phyloP scores from a whole-genome alignment of 345 rosid genomes.

The Hirschfeldia incana region DNA sequence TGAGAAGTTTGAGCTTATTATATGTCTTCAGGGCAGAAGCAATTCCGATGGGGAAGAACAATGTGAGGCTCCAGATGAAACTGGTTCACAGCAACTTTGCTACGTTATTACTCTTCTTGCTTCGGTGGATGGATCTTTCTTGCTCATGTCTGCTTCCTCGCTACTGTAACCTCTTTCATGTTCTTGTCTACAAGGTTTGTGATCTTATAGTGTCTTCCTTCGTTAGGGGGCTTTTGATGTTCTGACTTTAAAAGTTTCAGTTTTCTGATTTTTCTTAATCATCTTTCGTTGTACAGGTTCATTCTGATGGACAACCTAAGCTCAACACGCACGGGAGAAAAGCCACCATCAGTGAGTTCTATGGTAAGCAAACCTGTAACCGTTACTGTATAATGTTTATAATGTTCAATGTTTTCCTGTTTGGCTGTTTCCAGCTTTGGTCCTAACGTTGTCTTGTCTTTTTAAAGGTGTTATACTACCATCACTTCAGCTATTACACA shows the following conservation, averaged over 20 bases:
- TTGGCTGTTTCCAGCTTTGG: background rate
- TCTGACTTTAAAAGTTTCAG: background rate
- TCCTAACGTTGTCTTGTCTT: background rate
- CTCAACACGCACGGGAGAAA: constrained; percentile 72
- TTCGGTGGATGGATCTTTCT: constrained; percentile 88
- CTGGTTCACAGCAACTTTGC: constrained; percentile 81
- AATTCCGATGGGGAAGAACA: constrained; percentile 81
- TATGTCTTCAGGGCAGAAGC: constrained; percentile 69
- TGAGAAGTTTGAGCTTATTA: constrained; percentile 16
- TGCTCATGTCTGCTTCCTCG: constrained; percentile 72
- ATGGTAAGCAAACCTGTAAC: constrained; percentile 50
- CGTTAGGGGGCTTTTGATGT: background rate
- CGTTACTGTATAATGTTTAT: background rate
- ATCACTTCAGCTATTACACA: constrained; percentile 72
- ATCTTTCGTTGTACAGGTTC: constrained; percentile 41
- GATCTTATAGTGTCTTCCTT: constrained; percentile 9
- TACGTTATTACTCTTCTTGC: constrained; percentile 68
- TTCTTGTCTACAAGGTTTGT: constrained; percentile 77
- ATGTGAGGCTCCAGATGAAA: constrained; percentile 81
- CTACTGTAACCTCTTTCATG: constrained; percentile 79
- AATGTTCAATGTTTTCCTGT: background rate
- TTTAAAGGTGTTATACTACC: constrained; percentile 81
- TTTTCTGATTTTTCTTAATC: background rate
- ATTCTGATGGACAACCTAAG: constrained; percentile 63
- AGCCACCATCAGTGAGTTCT: constrained; percentile 88